Conservation (phyloP, 345 rosid species). For the Linum usitatissimum region DNA sequence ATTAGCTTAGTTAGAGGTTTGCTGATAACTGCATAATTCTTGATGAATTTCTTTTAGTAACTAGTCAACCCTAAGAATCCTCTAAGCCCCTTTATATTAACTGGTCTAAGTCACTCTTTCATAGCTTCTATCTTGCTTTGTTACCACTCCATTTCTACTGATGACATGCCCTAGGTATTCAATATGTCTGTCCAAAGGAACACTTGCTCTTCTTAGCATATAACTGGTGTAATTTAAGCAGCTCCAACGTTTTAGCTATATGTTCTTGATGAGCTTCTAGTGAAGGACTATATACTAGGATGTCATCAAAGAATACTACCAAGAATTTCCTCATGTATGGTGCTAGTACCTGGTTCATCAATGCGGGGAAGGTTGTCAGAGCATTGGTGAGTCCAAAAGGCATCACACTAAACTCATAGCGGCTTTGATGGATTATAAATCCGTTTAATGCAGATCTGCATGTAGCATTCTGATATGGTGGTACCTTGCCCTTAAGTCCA, state of each 20-base stretch:
- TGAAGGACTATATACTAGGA: background rate
- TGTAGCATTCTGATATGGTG: background rate
- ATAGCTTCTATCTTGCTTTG: too few species aligned
- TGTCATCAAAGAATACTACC: background rate
- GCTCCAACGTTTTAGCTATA: background rate
- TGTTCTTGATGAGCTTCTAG: background rate
- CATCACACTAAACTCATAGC: background rate
- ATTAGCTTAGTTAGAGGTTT: too few species aligned
- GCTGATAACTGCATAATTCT: too few species aligned
- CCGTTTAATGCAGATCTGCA: background rate
- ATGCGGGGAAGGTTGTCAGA: background rate
- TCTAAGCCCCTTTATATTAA: too few species aligned
- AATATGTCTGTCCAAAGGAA: background rate
- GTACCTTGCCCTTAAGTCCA: background rate
- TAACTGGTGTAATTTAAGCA: background rate
- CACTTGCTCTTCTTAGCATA: background rate
- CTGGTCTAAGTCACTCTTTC: too few species aligned
- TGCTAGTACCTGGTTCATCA: background rate
- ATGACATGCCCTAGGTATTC: background rate
- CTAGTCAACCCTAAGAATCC: too few species aligned
- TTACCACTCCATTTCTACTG: too few species aligned
- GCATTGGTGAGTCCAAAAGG: background rate
- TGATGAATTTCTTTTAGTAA: too few species aligned
- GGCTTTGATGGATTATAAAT: background rate
- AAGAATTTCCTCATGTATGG: background rate